Conservation (phyloP, 352 stramenopile species). For the Phytophthora hybrid region DNA sequence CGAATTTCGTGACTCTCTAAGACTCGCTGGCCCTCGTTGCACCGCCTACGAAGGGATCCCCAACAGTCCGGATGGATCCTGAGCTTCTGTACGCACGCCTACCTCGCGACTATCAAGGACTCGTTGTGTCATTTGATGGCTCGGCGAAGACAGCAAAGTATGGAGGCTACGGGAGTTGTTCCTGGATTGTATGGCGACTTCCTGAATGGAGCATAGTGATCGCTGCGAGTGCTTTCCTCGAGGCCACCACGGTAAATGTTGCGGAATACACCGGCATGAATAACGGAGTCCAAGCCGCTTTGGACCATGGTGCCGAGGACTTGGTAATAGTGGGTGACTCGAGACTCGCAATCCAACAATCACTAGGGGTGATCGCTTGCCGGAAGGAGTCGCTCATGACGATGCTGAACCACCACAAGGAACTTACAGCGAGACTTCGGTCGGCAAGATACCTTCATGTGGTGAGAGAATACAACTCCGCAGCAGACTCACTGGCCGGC, state of each 20-base stretch:
- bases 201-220: constrained; percentile 8
- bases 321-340: too few relatives aligned
- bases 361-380: too few relatives aligned
- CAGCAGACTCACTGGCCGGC: constrained; percentile 3
- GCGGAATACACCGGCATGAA: constrained; percentile 5
- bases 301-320: too few relatives aligned
- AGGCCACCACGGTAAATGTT: neutral
- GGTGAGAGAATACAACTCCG: neutral
- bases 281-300: neutral
- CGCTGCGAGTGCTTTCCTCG: constrained; percentile 6
- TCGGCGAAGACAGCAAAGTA: constrained; percentile 22
- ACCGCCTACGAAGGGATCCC: too few relatives aligned
- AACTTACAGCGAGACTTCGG: too few relatives aligned
- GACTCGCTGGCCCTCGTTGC: too few relatives aligned
- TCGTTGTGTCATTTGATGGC: constrained; percentile 32
- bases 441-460: neutral
- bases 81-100: constrained; percentile 3
- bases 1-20: too few relatives aligned
- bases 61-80: too few relatives aligned
- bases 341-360: too few relatives aligned
- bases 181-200: constrained; percentile 6
- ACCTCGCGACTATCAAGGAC: neutral
- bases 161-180: constrained; percentile 13
- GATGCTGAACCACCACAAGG: too few relatives aligned
- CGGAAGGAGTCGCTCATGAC: neutral